Evolutionary conservation across 1,284 basidiomycete genomes (phyloP), one percentile per base, ranked within the genome.

Genomic region (Puccinia sorghi): DNA sequence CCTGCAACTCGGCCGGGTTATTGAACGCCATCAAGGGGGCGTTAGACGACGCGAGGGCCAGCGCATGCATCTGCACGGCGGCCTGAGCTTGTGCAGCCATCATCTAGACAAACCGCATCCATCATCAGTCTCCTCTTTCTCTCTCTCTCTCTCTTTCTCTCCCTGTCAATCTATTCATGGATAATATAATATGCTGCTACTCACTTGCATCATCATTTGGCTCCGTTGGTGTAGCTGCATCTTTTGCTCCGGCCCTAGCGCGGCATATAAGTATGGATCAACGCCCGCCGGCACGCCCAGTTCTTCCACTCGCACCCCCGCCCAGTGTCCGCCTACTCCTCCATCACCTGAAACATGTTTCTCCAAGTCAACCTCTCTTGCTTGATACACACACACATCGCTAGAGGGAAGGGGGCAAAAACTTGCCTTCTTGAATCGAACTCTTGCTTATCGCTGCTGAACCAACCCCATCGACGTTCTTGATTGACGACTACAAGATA

Each of bases 141-240:
- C 39, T 43, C 17, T 7, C 39, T 43, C 20, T 46, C n/a, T 5
- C 39, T 5, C 32, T n/a, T n/a, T n/a, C n/a, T n/a, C n/a, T n/a
- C n/a, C n/a, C n/a, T n/a, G n/a, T n/a, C n/a, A n/a, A n/a, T n/a
- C n/a, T n/a, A n/a, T n/a, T n/a, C n/a, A n/a, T n/a, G n/a, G n/a
- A n/a, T n/a, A n/a, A n/a, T n/a, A n/a, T n/a, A n/a, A n/a, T n/a
- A n/a, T n/a, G n/a, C n/a, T n/a, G n/a, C n/a, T n/a, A 48, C 41
- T 41, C 22, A 78, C 75, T 22, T 78, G 75, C 41, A 70, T 70
- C 50, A 78, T 78, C 66, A 78, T 22, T 39, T 78, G 66, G 43
- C 37, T 59, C 32, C 67, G 27, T 9, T 61, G 75, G 69, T 78
- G 64, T 20, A 78, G 41, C 46, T 61, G 32, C 5, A 71, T 59